A percentile compares a stretch with the other conserved stretches of the same genome.
Conservation (phyloP, 1,284 basidiomycete species). For the Puccinia coronata region DNA sequence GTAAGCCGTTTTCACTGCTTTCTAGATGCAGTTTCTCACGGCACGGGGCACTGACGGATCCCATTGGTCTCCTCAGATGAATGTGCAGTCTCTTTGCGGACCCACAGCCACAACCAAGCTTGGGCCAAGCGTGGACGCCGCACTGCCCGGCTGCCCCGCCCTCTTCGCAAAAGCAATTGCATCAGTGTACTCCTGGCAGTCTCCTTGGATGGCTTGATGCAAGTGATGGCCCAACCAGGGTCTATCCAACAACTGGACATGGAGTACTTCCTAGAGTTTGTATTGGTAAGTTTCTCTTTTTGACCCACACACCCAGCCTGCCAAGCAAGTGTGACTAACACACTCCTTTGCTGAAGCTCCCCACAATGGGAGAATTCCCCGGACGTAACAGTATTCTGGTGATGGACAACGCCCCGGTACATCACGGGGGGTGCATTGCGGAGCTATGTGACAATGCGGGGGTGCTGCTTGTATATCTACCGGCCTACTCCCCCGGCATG, state of each 20-base stretch:
- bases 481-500: slow-evolving; percentile 13
- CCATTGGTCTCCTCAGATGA: not conserved
- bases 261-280: not conserved
- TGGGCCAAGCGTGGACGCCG: not conserved
- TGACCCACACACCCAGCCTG: not conserved
- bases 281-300: not conserved
- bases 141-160: not conserved
- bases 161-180: not conserved
- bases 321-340: not conserved
- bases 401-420: not conserved
- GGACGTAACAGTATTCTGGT: slow-evolving; percentile 3
- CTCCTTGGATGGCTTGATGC: not conserved
- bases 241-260: not conserved
- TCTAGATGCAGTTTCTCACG: not conserved
- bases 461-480: not conserved
- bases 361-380: slow-evolving; percentile 2
- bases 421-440: not conserved
- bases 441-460: not conserved
- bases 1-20: not conserved
- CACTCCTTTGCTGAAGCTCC: not conserved
- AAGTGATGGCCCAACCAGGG: not conserved
- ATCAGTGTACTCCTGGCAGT: not conserved
- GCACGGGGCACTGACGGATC: no score
- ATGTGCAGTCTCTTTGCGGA: not conserved
- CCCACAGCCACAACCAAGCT: not conserved